Conservation (phyloP, 768 basidiomycete genomes). For the Auriculariales sp. region DNA sequence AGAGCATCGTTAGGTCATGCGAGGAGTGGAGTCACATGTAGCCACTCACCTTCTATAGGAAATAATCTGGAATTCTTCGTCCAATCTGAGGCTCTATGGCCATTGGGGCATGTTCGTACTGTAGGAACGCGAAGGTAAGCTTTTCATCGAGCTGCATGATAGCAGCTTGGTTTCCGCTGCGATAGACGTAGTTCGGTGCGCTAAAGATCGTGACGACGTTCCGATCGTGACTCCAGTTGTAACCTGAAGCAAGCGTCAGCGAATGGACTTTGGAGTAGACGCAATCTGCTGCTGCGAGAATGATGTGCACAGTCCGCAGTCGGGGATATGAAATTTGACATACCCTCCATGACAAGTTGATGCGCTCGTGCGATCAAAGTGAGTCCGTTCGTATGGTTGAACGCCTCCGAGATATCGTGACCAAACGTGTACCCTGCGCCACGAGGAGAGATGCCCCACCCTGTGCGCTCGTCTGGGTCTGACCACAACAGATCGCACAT, state of each 20-base stretch:
- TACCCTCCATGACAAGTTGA: slow-evolving; percentile 99
- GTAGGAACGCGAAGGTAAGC: no score
- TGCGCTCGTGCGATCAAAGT: slow-evolving; percentile 95
- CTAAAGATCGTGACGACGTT: slow-evolving; percentile 97
- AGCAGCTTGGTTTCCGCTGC: slow-evolving; percentile 94
- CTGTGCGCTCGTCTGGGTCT: slow-evolving; percentile 98
- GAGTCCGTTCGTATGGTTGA: slow-evolving; percentile 92
- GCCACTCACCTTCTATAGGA: no score
- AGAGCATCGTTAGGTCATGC: no score
- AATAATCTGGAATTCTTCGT: slow-evolving; percentile 70
- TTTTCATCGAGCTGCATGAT: slow-evolving; percentile 95
- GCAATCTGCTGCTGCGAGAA: no score
- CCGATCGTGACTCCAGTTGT: no score
- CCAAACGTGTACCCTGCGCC: slow-evolving; percentile 99
- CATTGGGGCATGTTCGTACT: slow-evolving; percentile 73
- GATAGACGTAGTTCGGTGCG: slow-evolving; percentile 97
- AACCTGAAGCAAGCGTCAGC: no score
- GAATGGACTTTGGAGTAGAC: no score
- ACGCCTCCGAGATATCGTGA: slow-evolving; percentile 93
- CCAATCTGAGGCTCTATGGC: slow-evolving; percentile 87
- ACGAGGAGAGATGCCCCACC: slow-evolving; percentile 95
- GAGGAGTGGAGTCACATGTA: no score
- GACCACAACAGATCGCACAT: slow-evolving; percentile 99
- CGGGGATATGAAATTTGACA: slow-evolving; percentile 92
- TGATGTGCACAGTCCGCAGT: no score